phyloP scores from a whole-genome alignment of 768 basidiomycete genomes.

The Termitomyces sp. region DNA sequence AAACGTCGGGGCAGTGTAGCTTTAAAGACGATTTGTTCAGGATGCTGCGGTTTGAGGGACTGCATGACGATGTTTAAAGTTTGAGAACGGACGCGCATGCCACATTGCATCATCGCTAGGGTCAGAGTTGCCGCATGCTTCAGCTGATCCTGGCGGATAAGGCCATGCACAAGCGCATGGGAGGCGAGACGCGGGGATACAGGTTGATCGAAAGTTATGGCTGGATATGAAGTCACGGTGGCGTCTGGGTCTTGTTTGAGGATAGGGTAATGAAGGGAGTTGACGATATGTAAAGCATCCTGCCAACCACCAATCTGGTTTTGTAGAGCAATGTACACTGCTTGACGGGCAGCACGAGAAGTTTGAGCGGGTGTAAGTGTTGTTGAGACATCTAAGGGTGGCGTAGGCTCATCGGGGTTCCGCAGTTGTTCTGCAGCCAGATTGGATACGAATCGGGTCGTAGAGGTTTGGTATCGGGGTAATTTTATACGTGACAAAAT shows the following conservation, averaged over 20 bases:
- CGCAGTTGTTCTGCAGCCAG: background rate
- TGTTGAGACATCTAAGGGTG: background rate
- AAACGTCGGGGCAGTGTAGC: slow-evolving; percentile 7
- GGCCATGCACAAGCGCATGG: slow-evolving; percentile 60
- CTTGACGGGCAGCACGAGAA: slow-evolving; percentile 28
- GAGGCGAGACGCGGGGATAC: slow-evolving; percentile 57
- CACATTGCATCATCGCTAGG: slow-evolving; percentile 46
- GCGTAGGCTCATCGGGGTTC: background rate
- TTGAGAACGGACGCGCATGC: slow-evolving; percentile 41
- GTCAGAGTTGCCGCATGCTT: slow-evolving; percentile 46
- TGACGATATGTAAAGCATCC: slow-evolving; percentile 54
- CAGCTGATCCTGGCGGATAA: slow-evolving; percentile 46
- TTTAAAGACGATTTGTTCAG: slow-evolving; percentile 11
- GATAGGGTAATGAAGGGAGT: slow-evolving; percentile 35
- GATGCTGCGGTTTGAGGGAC: slow-evolving; percentile 17
- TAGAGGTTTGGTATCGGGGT: background rate
- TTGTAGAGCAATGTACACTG: slow-evolving; percentile 42
- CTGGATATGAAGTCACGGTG: slow-evolving; percentile 25
- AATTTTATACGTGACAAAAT: background rate
- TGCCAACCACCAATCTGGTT: slow-evolving; percentile 30
- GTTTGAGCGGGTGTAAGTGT: slow-evolving; percentile 14
- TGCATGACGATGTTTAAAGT: slow-evolving; percentile 47
- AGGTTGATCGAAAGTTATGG: slow-evolving; percentile 41
- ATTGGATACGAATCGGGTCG: background rate
- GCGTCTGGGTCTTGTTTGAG: slow-evolving; percentile 16